Percentiles rank a stretch among this genome's conserved stretches.
Evolutionary conservation across 495 filamentous ascomycete species (phyloP).

Genomic region (Niebla homalea): DNA sequence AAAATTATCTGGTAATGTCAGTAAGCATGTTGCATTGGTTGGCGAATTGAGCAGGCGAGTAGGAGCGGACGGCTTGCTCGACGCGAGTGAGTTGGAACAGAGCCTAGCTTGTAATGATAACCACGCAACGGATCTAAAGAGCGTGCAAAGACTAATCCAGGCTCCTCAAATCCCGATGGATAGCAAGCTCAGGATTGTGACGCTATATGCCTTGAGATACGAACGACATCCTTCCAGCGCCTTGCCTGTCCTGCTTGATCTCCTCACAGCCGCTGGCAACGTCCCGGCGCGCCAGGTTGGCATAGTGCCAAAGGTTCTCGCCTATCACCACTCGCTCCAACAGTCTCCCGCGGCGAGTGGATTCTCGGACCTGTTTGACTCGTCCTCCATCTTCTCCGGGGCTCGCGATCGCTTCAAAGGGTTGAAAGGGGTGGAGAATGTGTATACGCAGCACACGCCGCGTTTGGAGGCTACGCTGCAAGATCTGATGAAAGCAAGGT

Average conservation of each 20-base stretch:
- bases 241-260: slow-evolving; percentile 68
- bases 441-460: slow-evolving; percentile 95
- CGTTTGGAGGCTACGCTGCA: slow-evolving; percentile 75
- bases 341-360: slow-evolving; percentile 53
- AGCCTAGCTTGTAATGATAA: slow-evolving; percentile 95
- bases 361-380: slow-evolving; percentile 83
- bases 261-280: slow-evolving; percentile 63
- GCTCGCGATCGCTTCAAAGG: slow-evolving; percentile 86
- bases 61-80: slow-evolving; percentile 68
- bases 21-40: slow-evolving; percentile 94
- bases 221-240: slow-evolving; percentile 70
- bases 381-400: slow-evolving; percentile 78
- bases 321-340: slow-evolving; percentile 75
- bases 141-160: slow-evolving; percentile 70
- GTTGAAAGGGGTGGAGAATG: slow-evolving; percentile 92
- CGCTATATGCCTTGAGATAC: slow-evolving; percentile 87
- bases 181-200: slow-evolving; percentile 76
- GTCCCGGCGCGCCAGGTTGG: slow-evolving; percentile 60
- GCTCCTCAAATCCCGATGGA: slow-evolving; percentile 56
- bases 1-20: slow-evolving; percentile 92
- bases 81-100: slow-evolving; percentile 93
- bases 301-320: slow-evolving; percentile 61
- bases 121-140: slow-evolving; percentile 78
- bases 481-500: slow-evolving; percentile 78
- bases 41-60: slow-evolving; percentile 83